A percentile compares a stretch with the other conserved stretches of the same genome.
Evolutionary conservation across 371 early-diverging fungal genomes (phyloP).

Genomic region (Rhizopus arrhizus): DNA sequence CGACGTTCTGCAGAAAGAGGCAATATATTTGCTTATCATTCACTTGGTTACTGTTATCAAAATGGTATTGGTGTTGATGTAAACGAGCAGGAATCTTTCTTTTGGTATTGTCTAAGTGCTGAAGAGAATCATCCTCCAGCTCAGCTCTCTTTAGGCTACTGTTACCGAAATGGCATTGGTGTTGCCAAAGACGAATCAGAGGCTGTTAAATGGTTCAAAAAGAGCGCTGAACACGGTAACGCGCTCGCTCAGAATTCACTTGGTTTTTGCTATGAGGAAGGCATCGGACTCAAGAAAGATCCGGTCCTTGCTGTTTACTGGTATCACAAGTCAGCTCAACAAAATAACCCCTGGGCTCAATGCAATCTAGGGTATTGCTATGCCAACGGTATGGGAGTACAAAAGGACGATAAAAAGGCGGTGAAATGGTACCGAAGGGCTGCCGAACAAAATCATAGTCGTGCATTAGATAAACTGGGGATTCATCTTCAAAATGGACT

Average conservation of each 20-base stretch:
- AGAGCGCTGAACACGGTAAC: conserved; percentile 69
- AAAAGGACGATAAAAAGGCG: conserved; percentile 61
- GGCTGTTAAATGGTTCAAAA: conserved; percentile 69
- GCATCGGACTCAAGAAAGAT: conserved; percentile 67
- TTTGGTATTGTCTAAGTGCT: conserved; percentile 71
- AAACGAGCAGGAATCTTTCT: conserved; percentile 68
- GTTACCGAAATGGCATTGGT: conserved; percentile 75
- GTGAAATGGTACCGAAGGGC: conserved; percentile 73
- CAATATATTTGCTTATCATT: conserved; percentile 78
- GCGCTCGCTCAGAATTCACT: conserved; percentile 80
- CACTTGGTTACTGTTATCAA: conserved; percentile 88
- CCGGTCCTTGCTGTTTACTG: conserved; percentile 73
- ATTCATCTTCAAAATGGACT: conserved; percentile 77
- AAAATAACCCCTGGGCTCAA: conserved; percentile 86
- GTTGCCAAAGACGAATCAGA: conserved; percentile 61
- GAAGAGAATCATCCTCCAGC: conserved; percentile 69
- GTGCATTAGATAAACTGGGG: conserved; percentile 85
- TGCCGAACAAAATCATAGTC: conserved; percentile 67
- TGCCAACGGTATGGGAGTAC: conserved; percentile 79
- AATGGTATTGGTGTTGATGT: conserved; percentile 81
- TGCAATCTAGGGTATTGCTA: conserved; percentile 86
- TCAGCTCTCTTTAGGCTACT: conserved; percentile 81
- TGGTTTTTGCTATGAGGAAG: conserved; percentile 83
- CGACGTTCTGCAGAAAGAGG: conserved; percentile 72
- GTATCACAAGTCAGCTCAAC: conserved; percentile 77